These are phyloP conservation scores for Mycena vulgaris DNA, from an alignment of 768 basidiomycete genomes.

Conservation along the genomic window DNA sequence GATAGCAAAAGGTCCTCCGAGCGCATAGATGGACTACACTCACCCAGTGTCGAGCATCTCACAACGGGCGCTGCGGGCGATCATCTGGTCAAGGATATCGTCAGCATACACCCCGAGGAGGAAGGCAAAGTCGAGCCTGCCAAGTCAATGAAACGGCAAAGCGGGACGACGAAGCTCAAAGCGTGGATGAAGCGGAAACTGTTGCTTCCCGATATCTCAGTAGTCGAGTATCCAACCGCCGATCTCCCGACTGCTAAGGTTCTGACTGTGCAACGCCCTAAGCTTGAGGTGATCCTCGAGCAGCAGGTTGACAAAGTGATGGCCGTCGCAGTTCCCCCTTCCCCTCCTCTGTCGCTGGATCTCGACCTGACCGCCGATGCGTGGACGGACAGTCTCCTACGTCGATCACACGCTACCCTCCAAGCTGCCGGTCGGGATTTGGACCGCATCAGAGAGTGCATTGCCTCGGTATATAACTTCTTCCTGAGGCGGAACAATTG, in stretches of 20 bases:
- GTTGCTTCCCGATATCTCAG: constrained; percentile 40
- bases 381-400: constrained; percentile 58
- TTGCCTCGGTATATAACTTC: constrained; percentile 63
- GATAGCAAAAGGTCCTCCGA: constrained; percentile 15
- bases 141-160: constrained; percentile 43
- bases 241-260: not conserved
- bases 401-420: constrained; percentile 64
- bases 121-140: constrained; percentile 39
- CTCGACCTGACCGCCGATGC: constrained; percentile 49
- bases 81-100: not conserved
- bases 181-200: constrained; percentile 78
- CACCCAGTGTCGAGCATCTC: constrained; percentile 16
- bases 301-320: constrained; percentile 5
- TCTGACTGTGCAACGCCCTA: constrained; percentile 41
- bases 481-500: not conserved
- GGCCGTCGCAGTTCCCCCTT: not conserved
- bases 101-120: constrained; percentile 33
- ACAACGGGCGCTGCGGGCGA: not conserved
- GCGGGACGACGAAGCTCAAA: constrained; percentile 67
- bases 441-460: constrained; percentile 65
- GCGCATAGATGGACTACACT: not conserved
- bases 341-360: constrained; percentile 13
- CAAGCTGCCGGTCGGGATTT: constrained; percentile 72
- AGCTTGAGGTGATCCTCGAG: constrained; percentile 50
- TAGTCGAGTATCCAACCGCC: not conserved